Evolutionary conservation across 345 rosid species (phyloP), one percentile per base, ranked within the genome.

Genomic region (Syzygium aqueum): DNA sequence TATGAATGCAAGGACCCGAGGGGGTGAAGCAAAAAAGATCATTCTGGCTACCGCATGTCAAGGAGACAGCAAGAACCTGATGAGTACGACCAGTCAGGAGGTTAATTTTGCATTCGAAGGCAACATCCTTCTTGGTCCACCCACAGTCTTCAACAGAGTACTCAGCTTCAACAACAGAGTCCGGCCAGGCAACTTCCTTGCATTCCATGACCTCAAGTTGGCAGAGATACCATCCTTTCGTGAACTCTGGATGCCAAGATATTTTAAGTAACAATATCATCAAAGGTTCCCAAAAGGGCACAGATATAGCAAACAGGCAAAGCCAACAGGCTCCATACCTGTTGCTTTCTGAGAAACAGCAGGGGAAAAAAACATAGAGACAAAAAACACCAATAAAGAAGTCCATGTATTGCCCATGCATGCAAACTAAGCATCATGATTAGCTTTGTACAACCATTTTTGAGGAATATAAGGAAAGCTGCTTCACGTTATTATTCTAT

Each of bases 71-170:
- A 21, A 30, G 88, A 63, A 96, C 98, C 98, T 97, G 99, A 91
- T 96, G 98, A 86, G 99, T 97, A n/a, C 93, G 94, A 51, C 99
- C 99, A 88, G 99, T 97, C 90, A 97, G 51, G 85, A 97, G 98
- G 91, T 95, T 97, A 87, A 97, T 94, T 91, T 91, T 95, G 88
- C 97, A 95, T 93, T 96, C 99, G 23, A 92, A 97, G 67, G 98
- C 97, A 88, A 83, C 87, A 87, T 96, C 94, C 88, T 88, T 93
- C 59, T 89, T 87, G 49, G 93, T 89, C 98, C 97, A 97, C 56
- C 96, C 95, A 49, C 88, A 94, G 87, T 93, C 95, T 87, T 93
- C 96, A 85, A 96, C 89, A 85, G 87, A 65, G 50, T 94, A 92
- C 85, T 91, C 90, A 89, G 90, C 92, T 92, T 93, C 94, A 73